These are phyloP conservation scores for Saccharomyces mikatae DNA, from an alignment of 805 yeast genomes.

Conservation along the genomic window DNA sequence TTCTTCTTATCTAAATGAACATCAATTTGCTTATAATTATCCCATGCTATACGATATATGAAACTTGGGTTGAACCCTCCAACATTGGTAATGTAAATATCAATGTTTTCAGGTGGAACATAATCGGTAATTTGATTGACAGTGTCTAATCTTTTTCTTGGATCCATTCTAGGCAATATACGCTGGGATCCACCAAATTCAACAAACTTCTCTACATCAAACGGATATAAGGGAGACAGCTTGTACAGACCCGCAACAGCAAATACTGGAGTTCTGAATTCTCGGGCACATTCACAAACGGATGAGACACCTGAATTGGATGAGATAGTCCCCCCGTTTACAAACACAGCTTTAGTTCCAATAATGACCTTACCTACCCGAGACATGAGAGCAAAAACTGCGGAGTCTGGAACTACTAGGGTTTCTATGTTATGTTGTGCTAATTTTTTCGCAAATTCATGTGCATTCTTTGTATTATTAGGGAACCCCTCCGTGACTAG, in stretches of 20 bases:
- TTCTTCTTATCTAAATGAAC: slow-evolving; percentile 43
- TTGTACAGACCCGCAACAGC: slow-evolving; percentile 92
- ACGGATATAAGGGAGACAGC: slow-evolving; percentile 87
- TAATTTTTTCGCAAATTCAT: slow-evolving; percentile 66
- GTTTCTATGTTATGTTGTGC: slow-evolving; percentile 84
- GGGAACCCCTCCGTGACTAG: slow-evolving; percentile 89
- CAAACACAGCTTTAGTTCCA: slow-evolving; percentile 87
- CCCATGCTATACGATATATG: slow-evolving; percentile 89
- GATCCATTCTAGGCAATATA: slow-evolving; percentile 47
- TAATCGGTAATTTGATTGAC: slow-evolving; percentile 87
- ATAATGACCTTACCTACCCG: slow-evolving; percentile 92
- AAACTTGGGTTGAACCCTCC: slow-evolving; percentile 97
- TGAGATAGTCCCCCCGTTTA: slow-evolving; percentile 91
- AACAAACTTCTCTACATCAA: slow-evolving; percentile 70
- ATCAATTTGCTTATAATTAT: slow-evolving; percentile 84
- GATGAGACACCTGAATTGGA: slow-evolving; percentile 84
- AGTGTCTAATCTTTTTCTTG: slow-evolving; percentile 39
- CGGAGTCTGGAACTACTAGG: slow-evolving; percentile 84
- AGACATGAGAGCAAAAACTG: slow-evolving; percentile 92
- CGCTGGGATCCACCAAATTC: slow-evolving; percentile 77
- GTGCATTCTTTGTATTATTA: slow-evolving; percentile 71
- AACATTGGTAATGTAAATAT: slow-evolving; percentile 86
- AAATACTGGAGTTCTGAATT: slow-evolving; percentile 91
- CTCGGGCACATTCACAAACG: slow-evolving; percentile 93
- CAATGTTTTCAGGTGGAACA: slow-evolving; percentile 88